Evolutionary conservation across 257 asterid genomes (phyloP).

Genomic region (Solanum pimpinellifolium): DNA sequence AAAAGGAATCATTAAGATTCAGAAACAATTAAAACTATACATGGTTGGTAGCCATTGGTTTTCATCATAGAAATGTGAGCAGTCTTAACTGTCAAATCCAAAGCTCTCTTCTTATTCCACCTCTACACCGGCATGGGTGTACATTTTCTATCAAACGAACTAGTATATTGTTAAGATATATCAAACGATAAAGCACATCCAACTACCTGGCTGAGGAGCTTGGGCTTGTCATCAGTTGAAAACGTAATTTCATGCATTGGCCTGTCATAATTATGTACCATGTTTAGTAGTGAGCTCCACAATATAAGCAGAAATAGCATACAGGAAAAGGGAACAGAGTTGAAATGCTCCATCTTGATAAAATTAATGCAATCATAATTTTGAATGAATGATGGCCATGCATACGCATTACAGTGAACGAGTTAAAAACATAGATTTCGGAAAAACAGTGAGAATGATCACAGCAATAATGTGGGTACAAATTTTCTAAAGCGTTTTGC

Average conservation of each 20-base stretch:
- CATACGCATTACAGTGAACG: not conserved
- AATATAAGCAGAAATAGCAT: not conserved
- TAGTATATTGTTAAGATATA: not conserved
- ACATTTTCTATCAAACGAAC: not conserved
- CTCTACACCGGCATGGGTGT: not conserved
- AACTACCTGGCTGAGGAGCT: slow-evolving; percentile 91
- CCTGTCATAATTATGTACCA: slow-evolving; percentile 33
- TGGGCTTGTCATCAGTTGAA: slow-evolving; percentile 89
- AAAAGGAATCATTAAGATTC: not conserved
- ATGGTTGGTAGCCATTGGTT: not conserved
- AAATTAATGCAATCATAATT: not conserved
- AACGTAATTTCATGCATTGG: slow-evolving; percentile 98
- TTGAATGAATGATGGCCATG: not conserved
- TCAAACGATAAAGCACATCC: not conserved
- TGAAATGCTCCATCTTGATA: not conserved
- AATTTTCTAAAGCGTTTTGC: not conserved
- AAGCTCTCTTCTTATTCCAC: not conserved
- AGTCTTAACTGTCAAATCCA: not conserved
- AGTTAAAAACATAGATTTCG: not conserved
- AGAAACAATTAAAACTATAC: not conserved
- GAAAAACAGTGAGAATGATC: not conserved
- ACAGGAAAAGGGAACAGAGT: not conserved
- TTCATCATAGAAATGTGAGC: not conserved
- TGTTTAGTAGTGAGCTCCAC: not conserved
- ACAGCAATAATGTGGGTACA: not conserved